Base-by-base conservation (phyloP, 148 eudicot genomes). In the Vaccinium corymbosum region DNA sequence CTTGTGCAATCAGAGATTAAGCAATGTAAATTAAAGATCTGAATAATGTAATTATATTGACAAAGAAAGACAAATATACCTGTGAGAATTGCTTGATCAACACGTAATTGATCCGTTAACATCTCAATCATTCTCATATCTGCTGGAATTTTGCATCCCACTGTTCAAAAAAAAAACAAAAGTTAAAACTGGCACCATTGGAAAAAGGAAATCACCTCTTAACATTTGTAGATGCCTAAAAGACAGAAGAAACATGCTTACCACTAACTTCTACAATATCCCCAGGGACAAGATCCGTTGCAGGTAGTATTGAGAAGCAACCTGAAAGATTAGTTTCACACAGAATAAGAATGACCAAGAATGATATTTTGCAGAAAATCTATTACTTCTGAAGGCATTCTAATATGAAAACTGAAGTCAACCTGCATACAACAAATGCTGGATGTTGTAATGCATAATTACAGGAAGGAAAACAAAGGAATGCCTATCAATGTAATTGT, bases 31-130 rank as follows among this genome's bases (percentile, higher is more conserved):
- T 19, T n/a, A 20, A 25, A 49, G 16, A 14, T 3, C 74, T 52
- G 29, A 59, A 80, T 6, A 79, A 48, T 10, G 53, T n/a, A 10
- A 19, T 13, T 20, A 29, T 15, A 73, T 12, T 72, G 79, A 13
- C 22, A 83, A 32, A 14, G 17, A 81, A 56, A 57, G 46, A 32
- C 7, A 32, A 75, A 76, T 20, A 59, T 86, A 97, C 99, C 99
- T 74, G 99, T 97, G 81, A 94, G 97, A 87, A 97, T 97, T 78
- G 99, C 99, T 92, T 97, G 99, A 90, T 97, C 99, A 83, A 95
- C 97, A 84, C 98, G 99, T 83, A 97, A 86, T 5, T 93, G 98
- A 89, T 97, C 95, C 85, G 91, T 94, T 83, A 93, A 86, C 93
- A 97, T 87, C 86, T 97, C 98, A 80, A 94, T 84, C 97, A 93